phyloP scores from a whole-genome alignment of 768 basidiomycete genomes.

The Tephrocybe sp. region DNA sequence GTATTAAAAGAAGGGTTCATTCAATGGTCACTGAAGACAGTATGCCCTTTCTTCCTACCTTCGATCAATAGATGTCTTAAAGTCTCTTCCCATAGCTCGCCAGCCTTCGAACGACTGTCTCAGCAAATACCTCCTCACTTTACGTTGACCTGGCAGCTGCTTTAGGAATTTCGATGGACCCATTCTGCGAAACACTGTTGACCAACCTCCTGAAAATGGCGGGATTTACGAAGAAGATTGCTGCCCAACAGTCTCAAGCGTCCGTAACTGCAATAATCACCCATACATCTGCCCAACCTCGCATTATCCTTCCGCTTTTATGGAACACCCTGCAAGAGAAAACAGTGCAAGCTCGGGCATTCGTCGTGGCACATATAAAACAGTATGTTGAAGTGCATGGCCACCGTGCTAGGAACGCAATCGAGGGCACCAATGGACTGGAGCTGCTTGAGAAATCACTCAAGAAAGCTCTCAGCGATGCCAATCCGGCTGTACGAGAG shows the following conservation, averaged over 20 bases:
- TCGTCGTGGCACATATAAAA: slow-evolving; percentile 68
- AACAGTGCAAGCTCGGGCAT: slow-evolving; percentile 70
- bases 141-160: slow-evolving; percentile 71
- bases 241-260: slow-evolving; percentile 82
- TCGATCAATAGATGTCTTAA: slow-evolving; percentile 3
- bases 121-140: slow-evolving; percentile 73
- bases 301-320: slow-evolving; percentile 66
- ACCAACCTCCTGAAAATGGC: slow-evolving; percentile 84
- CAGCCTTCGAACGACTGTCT: slow-evolving; percentile 90
- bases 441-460: slow-evolving; percentile 76
- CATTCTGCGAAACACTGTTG: slow-evolving; percentile 74
- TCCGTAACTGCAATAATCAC: slow-evolving; percentile 67
- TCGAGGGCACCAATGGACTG: slow-evolving; percentile 68
- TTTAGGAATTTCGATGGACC: slow-evolving; percentile 72
- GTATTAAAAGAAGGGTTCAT: slow-evolving; percentile 78
- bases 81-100: slow-evolving; percentile 51
- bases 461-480: slow-evolving; percentile 72
- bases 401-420: slow-evolving; percentile 53
- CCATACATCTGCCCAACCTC: slow-evolving; percentile 70
- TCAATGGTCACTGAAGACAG: slow-evolving; percentile 79
- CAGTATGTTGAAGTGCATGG: slow-evolving; percentile 77
- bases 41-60: slow-evolving; percentile 43
- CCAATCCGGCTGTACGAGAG: slow-evolving; percentile 80
- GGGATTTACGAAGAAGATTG: slow-evolving; percentile 89
- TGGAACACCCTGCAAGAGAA: slow-evolving; percentile 77